Evolutionary conservation across 805 yeast species (phyloP).

Genomic region (Torulaspora maleeae): DNA sequence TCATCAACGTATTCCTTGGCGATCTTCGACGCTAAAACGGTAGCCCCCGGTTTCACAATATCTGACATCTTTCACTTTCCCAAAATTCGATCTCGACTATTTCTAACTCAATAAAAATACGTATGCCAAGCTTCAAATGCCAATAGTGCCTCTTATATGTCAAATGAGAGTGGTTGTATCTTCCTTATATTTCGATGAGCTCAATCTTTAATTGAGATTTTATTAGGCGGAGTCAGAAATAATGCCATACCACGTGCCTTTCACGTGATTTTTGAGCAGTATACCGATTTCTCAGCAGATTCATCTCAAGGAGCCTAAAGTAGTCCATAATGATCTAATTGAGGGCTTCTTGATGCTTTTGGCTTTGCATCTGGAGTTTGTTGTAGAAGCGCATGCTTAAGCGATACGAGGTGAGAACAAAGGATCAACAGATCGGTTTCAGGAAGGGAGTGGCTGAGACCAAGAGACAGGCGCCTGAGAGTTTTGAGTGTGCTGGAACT

Average conservation of each 20-base stretch:
- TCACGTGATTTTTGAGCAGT: too few species aligned
- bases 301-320: background rate
- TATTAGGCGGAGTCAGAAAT: too few species aligned
- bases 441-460: background rate
- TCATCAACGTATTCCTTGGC: slow-evolving; percentile 80
- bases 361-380: background rate
- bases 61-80: background rate
- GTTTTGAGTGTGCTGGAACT: background rate
- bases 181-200: background rate
- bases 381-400: background rate
- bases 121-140: too few species aligned
- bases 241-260: too few species aligned
- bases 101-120: background rate
- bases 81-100: background rate
- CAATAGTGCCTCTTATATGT: too few species aligned
- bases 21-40: slow-evolving; percentile 80
- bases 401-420: background rate
- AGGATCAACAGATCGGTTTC: background rate
- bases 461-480: background rate
- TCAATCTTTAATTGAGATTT: too few species aligned
- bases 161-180: background rate
- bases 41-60: slow-evolving; percentile 51
- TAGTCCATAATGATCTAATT: background rate
- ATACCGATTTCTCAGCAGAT: background rate
- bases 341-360: background rate